Evolutionary conservation across 805 yeast species (phyloP).

Genomic region (Scheffersomyces coipomensis): DNA sequence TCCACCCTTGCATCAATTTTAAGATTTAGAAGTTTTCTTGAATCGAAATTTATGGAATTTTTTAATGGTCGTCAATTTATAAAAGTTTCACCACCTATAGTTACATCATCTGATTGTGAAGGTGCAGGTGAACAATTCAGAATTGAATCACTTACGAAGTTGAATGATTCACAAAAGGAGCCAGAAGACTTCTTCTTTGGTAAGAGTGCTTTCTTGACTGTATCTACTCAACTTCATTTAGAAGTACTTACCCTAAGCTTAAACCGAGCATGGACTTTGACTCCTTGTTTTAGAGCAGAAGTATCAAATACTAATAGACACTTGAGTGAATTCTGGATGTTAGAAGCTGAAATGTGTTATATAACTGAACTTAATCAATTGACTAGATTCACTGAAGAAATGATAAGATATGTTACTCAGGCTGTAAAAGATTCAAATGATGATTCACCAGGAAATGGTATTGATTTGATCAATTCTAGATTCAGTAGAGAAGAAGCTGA

Average conservation of each 20-base stretch:
- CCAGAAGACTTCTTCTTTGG: slow-evolving; percentile 54
- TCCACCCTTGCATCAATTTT: slow-evolving; percentile 61
- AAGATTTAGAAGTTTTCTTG: slow-evolving; percentile 71
- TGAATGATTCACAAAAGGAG: slow-evolving; percentile 12
- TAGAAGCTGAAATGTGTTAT: slow-evolving; percentile 86
- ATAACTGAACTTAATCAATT: slow-evolving; percentile 56
- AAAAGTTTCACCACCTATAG: slow-evolving; percentile 81
- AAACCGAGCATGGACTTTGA: slow-evolving; percentile 79
- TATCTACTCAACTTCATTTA: slow-evolving; percentile 87
- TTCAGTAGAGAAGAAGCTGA: slow-evolving; percentile 36
- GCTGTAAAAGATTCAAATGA: slow-evolving; percentile 10
- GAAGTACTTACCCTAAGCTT: slow-evolving; percentile 77
- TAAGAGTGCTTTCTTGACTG: slow-evolving; percentile 71
- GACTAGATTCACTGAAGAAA: slow-evolving; percentile 63
- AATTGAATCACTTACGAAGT: slow-evolving; percentile 37
- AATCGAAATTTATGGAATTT: slow-evolving; percentile 50
- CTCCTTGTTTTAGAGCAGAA: slow-evolving; percentile 95
- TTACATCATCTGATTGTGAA: slow-evolving; percentile 92
- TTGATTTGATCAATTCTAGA: slow-evolving; percentile 34
- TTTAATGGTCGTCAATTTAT: slow-evolving; percentile 55
- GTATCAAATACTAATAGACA: slow-evolving; percentile 88
- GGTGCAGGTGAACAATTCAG: slow-evolving; percentile 93
- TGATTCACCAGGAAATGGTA: slow-evolving; percentile 12
- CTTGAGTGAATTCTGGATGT: slow-evolving; percentile 95
- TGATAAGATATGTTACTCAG: slow-evolving; percentile 54